These are phyloP conservation scores for Kalaharituber pfeilii DNA, from an alignment of 2,329 filamentous ascomycete genomes.

Conservation along the genomic window DNA sequence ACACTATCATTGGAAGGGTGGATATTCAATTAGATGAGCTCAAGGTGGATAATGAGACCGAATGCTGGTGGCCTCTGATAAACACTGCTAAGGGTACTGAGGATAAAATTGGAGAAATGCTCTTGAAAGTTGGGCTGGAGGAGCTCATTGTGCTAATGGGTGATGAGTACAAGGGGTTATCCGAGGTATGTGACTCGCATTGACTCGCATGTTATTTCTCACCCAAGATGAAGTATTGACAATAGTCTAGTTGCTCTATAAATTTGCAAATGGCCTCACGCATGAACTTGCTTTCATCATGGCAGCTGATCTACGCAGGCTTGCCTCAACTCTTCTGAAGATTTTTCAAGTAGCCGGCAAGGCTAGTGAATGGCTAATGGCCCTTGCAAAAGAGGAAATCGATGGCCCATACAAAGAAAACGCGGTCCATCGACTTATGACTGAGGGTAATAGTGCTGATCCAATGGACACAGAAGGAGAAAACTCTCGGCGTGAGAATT, in stretches of 20 bases:
- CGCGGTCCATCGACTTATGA: neutral
- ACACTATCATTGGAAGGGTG: slow-evolving; percentile 42
- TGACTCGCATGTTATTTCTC: too few relatives aligned
- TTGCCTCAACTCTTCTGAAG: slow-evolving; percentile 76
- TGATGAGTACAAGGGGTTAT: slow-evolving; percentile 67
- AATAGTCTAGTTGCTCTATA: slow-evolving; percentile 46
- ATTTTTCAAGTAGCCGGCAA: slow-evolving; percentile 86
- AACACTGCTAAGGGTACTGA: slow-evolving; percentile 36
- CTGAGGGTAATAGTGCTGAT: neutral
- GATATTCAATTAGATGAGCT: slow-evolving; percentile 55
- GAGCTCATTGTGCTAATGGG: slow-evolving; percentile 76
- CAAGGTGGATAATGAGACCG: slow-evolving; percentile 38
- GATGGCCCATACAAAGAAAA: slow-evolving; percentile 70
- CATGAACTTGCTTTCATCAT: slow-evolving; percentile 66
- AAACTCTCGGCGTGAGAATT: slow-evolving; percentile 29
- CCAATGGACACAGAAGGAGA: slow-evolving; percentile 40
- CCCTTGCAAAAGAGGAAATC: slow-evolving; percentile 89
- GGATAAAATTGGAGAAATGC: slow-evolving; percentile 43
- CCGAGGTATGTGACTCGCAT: slow-evolving; percentile 35
- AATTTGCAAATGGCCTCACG: slow-evolving; percentile 68
- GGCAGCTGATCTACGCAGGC: slow-evolving; percentile 55
- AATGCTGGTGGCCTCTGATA: slow-evolving; percentile 50
- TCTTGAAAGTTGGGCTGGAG: slow-evolving; percentile 45
- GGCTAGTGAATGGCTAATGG: slow-evolving; percentile 77
- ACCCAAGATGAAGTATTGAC: slow-evolving; percentile 12